These are phyloP conservation scores for Fragaria vesca DNA, from an alignment of 306 rosid species.

Conservation along the genomic window DNA sequence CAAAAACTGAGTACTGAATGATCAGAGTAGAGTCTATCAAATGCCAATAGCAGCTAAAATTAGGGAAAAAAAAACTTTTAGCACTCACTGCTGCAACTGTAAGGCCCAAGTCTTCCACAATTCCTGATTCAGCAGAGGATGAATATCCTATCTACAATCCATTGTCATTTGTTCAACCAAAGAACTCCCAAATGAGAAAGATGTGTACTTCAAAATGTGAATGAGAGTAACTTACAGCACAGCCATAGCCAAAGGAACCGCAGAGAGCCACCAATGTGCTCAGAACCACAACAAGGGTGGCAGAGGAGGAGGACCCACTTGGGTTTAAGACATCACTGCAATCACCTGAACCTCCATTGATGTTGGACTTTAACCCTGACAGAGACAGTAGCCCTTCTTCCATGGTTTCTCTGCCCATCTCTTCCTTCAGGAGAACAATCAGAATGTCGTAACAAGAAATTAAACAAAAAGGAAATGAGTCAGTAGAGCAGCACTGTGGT, in stretches of 20 bases:
- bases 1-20: conserved; percentile 44
- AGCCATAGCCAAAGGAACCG: conserved; percentile 7
- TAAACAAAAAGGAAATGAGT: background rate
- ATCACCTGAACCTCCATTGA: background rate
- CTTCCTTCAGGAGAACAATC: background rate
- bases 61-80: background rate
- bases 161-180: background rate
- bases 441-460: background rate
- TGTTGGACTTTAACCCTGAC: background rate
- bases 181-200: background rate
- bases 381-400: background rate
- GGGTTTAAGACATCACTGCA: background rate
- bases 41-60: background rate
- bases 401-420: background rate
- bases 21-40: background rate
- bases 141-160: conserved; percentile 37
- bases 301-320: conserved; percentile 5
- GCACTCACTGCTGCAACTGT: conserved; percentile 27
- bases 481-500: no score
- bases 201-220: background rate
- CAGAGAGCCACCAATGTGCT: conserved; percentile 16
- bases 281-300: conserved; percentile 10
- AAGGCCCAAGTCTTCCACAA: conserved; percentile 39
- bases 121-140: conserved; percentile 36
- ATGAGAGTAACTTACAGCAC: conserved; percentile 9